phyloP scores from a whole-genome alignment of 2,329 filamentous ascomycete species.

The Shiraia bambusicola region DNA sequence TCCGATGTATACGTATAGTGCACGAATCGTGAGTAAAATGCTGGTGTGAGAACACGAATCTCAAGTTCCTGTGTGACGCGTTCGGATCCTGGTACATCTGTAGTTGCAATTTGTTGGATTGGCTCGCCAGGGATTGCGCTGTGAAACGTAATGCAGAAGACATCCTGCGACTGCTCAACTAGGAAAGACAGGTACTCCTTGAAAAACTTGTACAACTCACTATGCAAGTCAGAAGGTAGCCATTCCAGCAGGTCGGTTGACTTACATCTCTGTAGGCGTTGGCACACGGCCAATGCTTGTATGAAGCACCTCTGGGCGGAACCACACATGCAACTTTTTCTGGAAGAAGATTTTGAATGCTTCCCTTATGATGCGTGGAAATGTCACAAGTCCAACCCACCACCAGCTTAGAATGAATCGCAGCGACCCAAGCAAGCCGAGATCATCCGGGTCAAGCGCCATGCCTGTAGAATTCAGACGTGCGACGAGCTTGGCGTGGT shows the following conservation, averaged over 20 bases:
- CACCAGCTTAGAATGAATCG: constrained; percentile 60
- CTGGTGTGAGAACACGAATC: constrained; percentile 62
- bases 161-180: constrained; percentile 49
- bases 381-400: constrained; percentile 67
- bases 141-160: constrained; percentile 57
- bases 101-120: constrained; percentile 27
- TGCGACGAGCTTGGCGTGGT: constrained; percentile 62
- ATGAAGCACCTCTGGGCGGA: constrained; percentile 62
- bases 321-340: constrained; percentile 63
- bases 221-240: constrained; percentile 15
- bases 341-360: constrained; percentile 60
- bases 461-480: constrained; percentile 57
- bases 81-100: constrained; percentile 6
- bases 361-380: constrained; percentile 65
- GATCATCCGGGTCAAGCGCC: constrained; percentile 53
- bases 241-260: not conserved
- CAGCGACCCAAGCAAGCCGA: constrained; percentile 49
- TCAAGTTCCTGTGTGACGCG: constrained; percentile 48
- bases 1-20: constrained; percentile 64
- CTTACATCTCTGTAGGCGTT: constrained; percentile 51
- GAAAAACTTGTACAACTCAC: constrained; percentile 44
- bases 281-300: constrained; percentile 59
- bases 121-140: constrained; percentile 48
- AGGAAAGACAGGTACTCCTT: constrained; percentile 47
- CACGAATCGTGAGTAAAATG: constrained; percentile 67